Evolutionary conservation across 2,329 filamentous ascomycete species (phyloP).

Genomic region (Fusarium sacchari): DNA sequence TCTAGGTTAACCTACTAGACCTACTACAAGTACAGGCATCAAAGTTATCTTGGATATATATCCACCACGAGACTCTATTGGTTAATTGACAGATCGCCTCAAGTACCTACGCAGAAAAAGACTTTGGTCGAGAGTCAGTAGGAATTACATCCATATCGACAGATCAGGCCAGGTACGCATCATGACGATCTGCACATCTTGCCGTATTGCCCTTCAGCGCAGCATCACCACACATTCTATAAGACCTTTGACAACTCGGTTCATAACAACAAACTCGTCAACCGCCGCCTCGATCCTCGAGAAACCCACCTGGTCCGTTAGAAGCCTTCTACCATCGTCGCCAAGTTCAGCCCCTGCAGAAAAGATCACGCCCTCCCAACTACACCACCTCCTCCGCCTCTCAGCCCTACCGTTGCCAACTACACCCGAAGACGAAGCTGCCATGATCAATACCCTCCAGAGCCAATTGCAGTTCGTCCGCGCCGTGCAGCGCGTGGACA

Average conservation of each 20-base stretch:
- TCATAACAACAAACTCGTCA: conserved; percentile 20
- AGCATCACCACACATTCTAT: conserved; percentile 12
- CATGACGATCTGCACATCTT: conserved; percentile 48
- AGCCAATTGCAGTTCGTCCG: conserved; percentile 92
- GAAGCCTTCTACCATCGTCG: conserved; percentile 71
- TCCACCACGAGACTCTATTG: not conserved
- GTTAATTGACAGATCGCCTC: not conserved
- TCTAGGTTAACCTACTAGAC: no score
- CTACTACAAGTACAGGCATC: no score
- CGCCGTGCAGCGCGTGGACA: conserved; percentile 83
- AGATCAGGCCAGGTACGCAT: not conserved
- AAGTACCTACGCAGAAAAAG: not conserved
- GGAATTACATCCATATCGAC: not conserved
- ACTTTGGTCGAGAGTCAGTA: not conserved
- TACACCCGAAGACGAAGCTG: conserved; percentile 68
- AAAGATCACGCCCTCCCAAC: conserved; percentile 71
- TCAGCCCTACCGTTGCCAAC: conserved; percentile 84
- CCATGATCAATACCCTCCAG: conserved; percentile 78
- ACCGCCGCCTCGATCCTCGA: conserved; percentile 63
- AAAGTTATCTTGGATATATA: not conserved
- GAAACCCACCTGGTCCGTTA: conserved; percentile 84
- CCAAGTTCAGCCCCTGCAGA: conserved; percentile 45
- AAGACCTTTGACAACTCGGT: conserved; percentile 3
- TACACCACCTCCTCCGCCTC: conserved; percentile 87
- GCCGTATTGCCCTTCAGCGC: conserved; percentile 44